Conservation (phyloP, 305 asterid species). For the Fraxinus ornus region DNA sequence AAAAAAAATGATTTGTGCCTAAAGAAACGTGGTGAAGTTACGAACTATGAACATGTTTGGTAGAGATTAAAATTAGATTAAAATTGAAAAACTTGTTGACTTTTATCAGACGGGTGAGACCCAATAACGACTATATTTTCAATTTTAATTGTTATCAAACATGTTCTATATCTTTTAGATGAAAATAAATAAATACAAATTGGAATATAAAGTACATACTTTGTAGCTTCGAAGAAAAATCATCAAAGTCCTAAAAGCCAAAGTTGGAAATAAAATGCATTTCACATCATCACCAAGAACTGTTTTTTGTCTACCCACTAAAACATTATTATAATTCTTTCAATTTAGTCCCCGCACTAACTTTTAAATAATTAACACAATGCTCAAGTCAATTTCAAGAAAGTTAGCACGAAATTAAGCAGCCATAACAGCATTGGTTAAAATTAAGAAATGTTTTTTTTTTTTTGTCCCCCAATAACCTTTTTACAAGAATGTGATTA, state of each 20-base stretch:
- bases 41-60: too few relatives aligned
- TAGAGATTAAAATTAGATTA: too few relatives aligned
- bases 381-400: background rate
- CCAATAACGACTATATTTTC: too few relatives aligned
- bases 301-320: background rate
- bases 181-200: too few relatives aligned
- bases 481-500: background rate
- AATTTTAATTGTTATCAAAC: too few relatives aligned
- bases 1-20: background rate
- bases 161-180: too few relatives aligned
- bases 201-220: background rate
- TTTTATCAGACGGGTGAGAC: too few relatives aligned
- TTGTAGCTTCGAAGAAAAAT: background rate
- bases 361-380: too few relatives aligned
- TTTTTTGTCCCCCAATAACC: background rate
- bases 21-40: too few relatives aligned
- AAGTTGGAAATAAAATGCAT: background rate
- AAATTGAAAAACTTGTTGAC: too few relatives aligned
- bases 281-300: background rate
- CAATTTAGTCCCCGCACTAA: too few relatives aligned
- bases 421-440: background rate
- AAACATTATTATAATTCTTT: background rate
- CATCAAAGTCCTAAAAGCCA: background rate
- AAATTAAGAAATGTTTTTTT: background rate
- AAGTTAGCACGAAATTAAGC: background rate